Percentiles rank a stretch among this genome's conserved stretches.
phyloP scores from a whole-genome alignment of 345 rosid species.

The Jatropha curcas region DNA sequence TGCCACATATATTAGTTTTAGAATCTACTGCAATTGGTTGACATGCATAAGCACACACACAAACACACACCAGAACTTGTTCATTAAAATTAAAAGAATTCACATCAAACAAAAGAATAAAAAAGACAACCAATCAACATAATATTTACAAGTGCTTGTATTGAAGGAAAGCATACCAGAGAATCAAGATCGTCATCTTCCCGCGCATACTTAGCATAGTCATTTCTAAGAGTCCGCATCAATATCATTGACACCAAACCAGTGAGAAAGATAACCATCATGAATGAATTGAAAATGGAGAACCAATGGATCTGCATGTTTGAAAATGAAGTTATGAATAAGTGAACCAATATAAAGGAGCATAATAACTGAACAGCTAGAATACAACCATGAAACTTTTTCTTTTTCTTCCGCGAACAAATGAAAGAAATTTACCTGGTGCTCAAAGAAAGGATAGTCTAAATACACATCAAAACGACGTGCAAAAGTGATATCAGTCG shows the following conservation, averaged over 20 bases:
- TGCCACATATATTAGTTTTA: conserved; percentile 14
- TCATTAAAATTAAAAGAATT: neutral
- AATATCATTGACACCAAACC: conserved; percentile 97
- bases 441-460: conserved; percentile 94
- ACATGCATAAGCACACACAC: too few species aligned
- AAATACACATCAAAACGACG: conserved; percentile 91
- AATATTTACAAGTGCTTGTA: neutral
- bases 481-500: conserved; percentile 69
- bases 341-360: neutral
- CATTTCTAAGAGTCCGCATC: conserved; percentile 95
- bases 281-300: conserved; percentile 93
- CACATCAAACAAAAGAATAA: neutral
- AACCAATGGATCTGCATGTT: conserved; percentile 88
- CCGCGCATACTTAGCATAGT: conserved; percentile 94
- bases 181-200: conserved; percentile 95
- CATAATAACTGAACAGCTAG: neutral
- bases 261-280: conserved; percentile 97
- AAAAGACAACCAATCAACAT: neutral
- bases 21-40: conserved; percentile 13
- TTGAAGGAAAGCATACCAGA: conserved; percentile 51
- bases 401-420: neutral
- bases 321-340: conserved; percentile 2
- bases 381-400: neutral
- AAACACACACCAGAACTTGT: too few species aligned
- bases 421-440: conserved; percentile 54